These are phyloP conservation scores for Pichia paraexigua DNA, from an alignment of 805 yeast species.

Conservation along the genomic window DNA sequence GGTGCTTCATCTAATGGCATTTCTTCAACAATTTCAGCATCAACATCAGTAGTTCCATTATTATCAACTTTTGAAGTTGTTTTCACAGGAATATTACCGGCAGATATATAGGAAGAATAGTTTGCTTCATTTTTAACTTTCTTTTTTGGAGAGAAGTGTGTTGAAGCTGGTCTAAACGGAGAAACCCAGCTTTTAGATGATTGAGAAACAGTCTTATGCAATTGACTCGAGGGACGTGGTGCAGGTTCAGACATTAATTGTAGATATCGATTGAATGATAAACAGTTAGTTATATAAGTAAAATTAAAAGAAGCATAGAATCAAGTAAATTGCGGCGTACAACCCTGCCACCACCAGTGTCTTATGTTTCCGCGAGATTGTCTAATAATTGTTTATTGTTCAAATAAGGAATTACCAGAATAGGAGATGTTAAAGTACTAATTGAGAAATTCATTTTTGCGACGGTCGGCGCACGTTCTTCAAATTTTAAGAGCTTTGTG, in stretches of 20 bases:
- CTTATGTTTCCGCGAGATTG: neutral
- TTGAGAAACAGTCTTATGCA: constrained; percentile 5
- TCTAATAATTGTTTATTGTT: neutral
- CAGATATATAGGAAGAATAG: constrained; percentile 4
- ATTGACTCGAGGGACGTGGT: neutral
- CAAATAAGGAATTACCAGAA: neutral
- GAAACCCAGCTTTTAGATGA: constrained; percentile 19
- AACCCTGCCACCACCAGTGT: neutral
- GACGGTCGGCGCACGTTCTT: neutral
- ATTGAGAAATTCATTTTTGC: neutral
- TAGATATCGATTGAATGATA: neutral
- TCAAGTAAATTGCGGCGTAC: neutral
- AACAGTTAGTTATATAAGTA: neutral
- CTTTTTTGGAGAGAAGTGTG: neutral
- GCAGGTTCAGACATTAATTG: constrained; percentile 1
- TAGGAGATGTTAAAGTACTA: neutral
- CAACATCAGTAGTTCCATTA: neutral
- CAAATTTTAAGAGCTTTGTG: too few relatives aligned
- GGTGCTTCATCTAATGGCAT: too few relatives aligned
- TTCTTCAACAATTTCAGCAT: constrained; percentile 1
- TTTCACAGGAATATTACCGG: constrained; percentile 4
- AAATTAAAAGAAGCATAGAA: neutral
- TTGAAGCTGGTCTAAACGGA: constrained; percentile 20
- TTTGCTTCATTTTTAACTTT: constrained; percentile 7
- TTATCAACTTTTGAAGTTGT: neutral